A percentile compares a stretch with the other conserved stretches of the same genome.
These are phyloP conservation scores for Moniliophthora roreri DNA, from an alignment of 1,284 basidiomycete species.

Conservation along the genomic window DNA sequence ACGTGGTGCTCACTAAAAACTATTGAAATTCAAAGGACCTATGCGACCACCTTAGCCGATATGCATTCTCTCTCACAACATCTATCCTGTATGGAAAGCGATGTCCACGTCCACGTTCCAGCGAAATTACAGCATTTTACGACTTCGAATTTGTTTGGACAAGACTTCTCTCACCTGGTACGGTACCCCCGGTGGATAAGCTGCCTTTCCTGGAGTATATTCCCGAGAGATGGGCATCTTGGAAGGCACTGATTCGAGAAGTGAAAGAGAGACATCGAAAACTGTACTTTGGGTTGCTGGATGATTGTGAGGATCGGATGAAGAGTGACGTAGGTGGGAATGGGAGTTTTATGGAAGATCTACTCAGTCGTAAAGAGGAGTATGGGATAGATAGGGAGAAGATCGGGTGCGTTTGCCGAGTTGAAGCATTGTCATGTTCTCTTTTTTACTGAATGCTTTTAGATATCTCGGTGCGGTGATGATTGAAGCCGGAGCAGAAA, in stretches of 20 bases:
- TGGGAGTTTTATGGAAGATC: conserved; percentile 9
- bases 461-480: conserved; percentile 20
- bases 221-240: conserved; percentile 23
- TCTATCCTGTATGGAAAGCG: conserved; percentile 29
- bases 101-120: conserved; percentile 22
- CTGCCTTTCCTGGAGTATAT: conserved; percentile 25
- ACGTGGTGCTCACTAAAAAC: no score
- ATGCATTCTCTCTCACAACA: conserved; percentile 26
- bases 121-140: conserved; percentile 22
- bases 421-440: neutral
- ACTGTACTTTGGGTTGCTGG: neutral
- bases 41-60: conserved; percentile 25
- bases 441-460: neutral
- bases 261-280: conserved; percentile 17
- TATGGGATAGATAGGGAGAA: conserved; percentile 6
- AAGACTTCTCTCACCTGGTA: conserved; percentile 23
- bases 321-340: conserved; percentile 6
- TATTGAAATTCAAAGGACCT: conserved; percentile 23
- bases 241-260: conserved; percentile 20
- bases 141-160: conserved; percentile 23
- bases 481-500: conserved; percentile 20
- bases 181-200: conserved; percentile 26
- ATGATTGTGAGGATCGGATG: conserved; percentile 7
- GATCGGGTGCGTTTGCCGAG: conserved; percentile 5
- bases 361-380: conserved; percentile 4